Conservation (phyloP, 2,329 filamentous ascomycete genomes). For the Colletotrichum aenigma region DNA sequence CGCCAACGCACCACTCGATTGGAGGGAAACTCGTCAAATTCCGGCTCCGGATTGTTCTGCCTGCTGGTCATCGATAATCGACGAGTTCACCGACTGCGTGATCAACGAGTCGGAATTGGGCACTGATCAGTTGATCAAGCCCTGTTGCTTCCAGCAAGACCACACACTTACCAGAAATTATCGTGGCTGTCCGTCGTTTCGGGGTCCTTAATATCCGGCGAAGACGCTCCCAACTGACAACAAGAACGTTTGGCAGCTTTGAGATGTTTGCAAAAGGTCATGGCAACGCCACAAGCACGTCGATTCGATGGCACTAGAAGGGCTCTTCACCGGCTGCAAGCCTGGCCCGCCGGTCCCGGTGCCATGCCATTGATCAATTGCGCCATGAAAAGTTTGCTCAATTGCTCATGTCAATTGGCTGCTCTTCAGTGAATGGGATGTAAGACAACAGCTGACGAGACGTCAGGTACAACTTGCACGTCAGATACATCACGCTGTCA, state of each 20-base stretch:
- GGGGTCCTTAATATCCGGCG: background rate
- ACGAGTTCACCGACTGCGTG: background rate
- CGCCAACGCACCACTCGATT: background rate
- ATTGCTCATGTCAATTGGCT: background rate
- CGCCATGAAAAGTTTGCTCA: background rate
- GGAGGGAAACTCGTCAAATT: background rate
- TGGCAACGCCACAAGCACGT: background rate
- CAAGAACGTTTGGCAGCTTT: background rate
- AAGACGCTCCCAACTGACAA: background rate
- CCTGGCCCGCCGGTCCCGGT: background rate
- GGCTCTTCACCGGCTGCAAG: background rate
- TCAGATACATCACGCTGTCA: background rate
- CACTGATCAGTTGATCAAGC: background rate
- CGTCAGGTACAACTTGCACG: background rate
- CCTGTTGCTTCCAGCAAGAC: background rate
- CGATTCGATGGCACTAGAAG: background rate
- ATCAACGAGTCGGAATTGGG: background rate
- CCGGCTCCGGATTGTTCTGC: background rate
- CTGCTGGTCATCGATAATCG: background rate
- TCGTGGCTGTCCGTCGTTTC: background rate
- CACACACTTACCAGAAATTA: background rate
- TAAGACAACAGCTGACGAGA: conserved; percentile 11
- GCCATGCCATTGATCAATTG: background rate
- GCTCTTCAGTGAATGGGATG: background rate
- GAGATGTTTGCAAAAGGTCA: background rate